Evolutionary conservation across 2,329 filamentous ascomycete species (phyloP), one percentile per base, ranked within the genome.

Genomic region (Fusarium denticulatum): DNA sequence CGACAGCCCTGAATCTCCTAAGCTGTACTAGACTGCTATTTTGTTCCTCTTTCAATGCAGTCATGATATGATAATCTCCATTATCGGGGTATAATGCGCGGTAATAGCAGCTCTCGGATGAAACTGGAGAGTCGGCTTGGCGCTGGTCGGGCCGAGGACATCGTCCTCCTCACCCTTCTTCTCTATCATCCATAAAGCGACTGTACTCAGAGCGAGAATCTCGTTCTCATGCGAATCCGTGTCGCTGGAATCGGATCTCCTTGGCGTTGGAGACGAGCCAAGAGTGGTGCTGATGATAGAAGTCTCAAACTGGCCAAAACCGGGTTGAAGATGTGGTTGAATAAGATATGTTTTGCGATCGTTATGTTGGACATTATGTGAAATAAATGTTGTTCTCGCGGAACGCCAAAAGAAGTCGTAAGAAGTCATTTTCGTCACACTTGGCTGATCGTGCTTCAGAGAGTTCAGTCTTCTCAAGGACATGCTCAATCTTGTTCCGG

Each of bases 381-480:
- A 64, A 64, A 46, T 63, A 64, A 16, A 64, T 43, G 24, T 64
- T 64, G 58, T 63, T 64, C 36, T 64, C 61, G 24, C 61, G 64
- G 43, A 67, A 67, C 22, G 64, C 47, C 30, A 66, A 16, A 34
- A 65, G 62, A 39, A 65, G 62, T n/a, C 60, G 60, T 28, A 64
- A 52, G 24, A 64, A 64, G 30, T 64, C 61, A 28, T 64, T 64
- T 45, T 64, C 61, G 20, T 64, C 61, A 43, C 61, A 64, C 24
- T 64, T 64, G 36, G 60, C 61, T 26, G 61, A 60, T 52, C 61
- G 61, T 40, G 61, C 61, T 39, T 64, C 61, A 22, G 61, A 60
- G 14, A 64, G 61, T 13, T 64, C 61, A 12, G 61, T 64, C 30
- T 43, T 32, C 36, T 64, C 61, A 16, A 64, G 61, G 24, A 64